Evolutionary conservation across 768 basidiomycete genomes (phyloP).

Genomic region (Mycena chlorophos): DNA sequence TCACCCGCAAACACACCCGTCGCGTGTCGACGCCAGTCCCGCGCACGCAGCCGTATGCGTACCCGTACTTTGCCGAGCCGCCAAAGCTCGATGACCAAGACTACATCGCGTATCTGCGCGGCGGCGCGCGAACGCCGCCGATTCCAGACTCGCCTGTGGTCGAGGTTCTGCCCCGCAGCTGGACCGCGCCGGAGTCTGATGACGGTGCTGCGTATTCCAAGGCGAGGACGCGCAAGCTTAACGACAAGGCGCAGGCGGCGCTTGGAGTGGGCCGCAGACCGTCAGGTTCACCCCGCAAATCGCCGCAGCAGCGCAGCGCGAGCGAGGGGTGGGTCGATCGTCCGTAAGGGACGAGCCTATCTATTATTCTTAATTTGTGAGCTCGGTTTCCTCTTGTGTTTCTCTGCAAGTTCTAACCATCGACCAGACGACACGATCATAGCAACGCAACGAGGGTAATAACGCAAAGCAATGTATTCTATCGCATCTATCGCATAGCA

Average conservation of each 20-base stretch:
- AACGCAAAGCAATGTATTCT: not conserved
- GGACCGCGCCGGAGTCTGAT: constrained; percentile 11
- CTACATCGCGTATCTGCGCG: constrained; percentile 15
- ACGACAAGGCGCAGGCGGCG: constrained; percentile 20
- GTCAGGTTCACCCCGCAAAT: not conserved
- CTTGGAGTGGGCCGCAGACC: constrained; percentile 13
- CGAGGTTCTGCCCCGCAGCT: constrained; percentile 1
- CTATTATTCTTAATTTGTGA: constrained; percentile 17
- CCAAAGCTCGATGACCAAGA: constrained; percentile 16
- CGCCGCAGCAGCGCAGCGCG: constrained; percentile 12
- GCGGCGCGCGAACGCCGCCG: not conserved
- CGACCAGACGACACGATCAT: not conserved
- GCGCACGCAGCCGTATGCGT: constrained; percentile 40
- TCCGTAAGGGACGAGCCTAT: constrained; percentile 4
- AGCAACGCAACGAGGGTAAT: not conserved
- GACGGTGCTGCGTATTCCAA: not conserved
- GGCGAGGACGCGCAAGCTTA: constrained; percentile 8
- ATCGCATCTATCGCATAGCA: not conserved
- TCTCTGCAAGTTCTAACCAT: not conserved
- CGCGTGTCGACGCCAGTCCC: constrained; percentile 26
- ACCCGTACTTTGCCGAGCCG: constrained; percentile 36
- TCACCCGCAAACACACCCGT: constrained; percentile 18
- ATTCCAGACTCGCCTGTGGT: constrained; percentile 6
- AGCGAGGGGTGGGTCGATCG: constrained; percentile 22
- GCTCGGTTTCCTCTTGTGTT: not conserved